phyloP scores from a whole-genome alignment of 2,329 filamentous ascomycete species.

The Beauveria sp. region DNA sequence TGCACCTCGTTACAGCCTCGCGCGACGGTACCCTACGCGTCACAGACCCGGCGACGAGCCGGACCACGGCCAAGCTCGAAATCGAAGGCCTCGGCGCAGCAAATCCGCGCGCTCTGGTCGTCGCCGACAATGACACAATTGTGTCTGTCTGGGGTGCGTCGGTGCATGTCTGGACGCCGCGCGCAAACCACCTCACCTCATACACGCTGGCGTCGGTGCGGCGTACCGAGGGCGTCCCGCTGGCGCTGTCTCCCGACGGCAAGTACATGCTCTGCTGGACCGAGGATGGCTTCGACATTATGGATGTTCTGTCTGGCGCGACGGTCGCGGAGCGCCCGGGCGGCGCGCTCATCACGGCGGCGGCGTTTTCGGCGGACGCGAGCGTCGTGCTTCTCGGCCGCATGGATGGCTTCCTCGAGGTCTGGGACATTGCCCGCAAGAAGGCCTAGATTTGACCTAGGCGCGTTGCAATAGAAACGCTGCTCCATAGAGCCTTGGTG shows the following conservation, averaged over 20 bases:
- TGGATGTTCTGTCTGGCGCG: conserved; percentile 28
- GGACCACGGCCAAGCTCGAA: conserved; percentile 31
- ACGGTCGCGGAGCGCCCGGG: conserved; percentile 22
- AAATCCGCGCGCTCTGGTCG: conserved; percentile 26
- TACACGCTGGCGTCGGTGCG: conserved; percentile 30
- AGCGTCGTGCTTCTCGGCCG: conserved; percentile 25
- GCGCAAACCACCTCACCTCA: conserved; percentile 24
- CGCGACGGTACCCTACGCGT: conserved; percentile 31
- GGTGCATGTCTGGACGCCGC: conserved; percentile 31
- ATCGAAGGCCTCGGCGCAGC: conserved; percentile 19
- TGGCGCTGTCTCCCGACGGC: conserved; percentile 31
- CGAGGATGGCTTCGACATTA: conserved; percentile 34
- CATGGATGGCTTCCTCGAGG: conserved; percentile 27
- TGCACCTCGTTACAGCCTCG: conserved; percentile 28
- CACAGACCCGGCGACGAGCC: conserved; percentile 23
- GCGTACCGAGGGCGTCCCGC: conserved; percentile 31
- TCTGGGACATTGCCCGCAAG: conserved; percentile 22
- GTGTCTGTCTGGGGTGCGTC: conserved; percentile 31
- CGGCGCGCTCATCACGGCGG: conserved; percentile 26
- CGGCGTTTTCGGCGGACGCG: conserved; percentile 26
- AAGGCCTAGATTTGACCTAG: not conserved
- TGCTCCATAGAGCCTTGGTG: too few relatives aligned
- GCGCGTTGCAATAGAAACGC: not conserved
- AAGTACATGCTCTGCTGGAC: conserved; percentile 31
- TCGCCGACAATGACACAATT: conserved; percentile 28